A percentile compares a stretch with the other conserved stretches of the same genome.
Evolutionary conservation across 2,329 filamentous ascomycete genomes (phyloP).

Genomic region (Aspergillus sp.): DNA sequence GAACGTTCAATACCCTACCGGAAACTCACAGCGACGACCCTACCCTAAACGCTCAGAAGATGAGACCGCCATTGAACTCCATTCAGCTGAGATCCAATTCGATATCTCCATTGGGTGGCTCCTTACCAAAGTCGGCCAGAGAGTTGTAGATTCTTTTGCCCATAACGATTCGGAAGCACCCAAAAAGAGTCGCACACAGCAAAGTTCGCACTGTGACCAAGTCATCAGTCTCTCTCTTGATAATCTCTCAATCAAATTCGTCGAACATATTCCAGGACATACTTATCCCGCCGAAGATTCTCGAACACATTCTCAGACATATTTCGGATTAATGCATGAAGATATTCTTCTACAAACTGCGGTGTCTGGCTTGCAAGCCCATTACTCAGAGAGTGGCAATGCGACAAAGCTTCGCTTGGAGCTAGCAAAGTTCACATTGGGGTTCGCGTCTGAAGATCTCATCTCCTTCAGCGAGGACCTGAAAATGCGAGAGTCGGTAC

Average conservation of each 20-base stretch:
- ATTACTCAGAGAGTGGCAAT: constrained; percentile 18
- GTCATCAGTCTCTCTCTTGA: constrained; percentile 26
- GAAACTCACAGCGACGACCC: constrained; percentile 3
- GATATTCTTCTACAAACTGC: constrained; percentile 32
- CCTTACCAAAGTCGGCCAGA: constrained; percentile 35
- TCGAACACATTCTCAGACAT: constrained; percentile 12
- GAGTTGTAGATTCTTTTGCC: constrained; percentile 20
- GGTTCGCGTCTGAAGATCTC: constrained; percentile 49
- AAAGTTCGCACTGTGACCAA: constrained; percentile 9
- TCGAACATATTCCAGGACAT: constrained; percentile 34
- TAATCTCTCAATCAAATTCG: constrained; percentile 33
- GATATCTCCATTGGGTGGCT: constrained; percentile 44
- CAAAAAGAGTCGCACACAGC: constrained; percentile 5
- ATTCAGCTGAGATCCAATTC: constrained; percentile 29
- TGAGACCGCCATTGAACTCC: constrained; percentile 31
- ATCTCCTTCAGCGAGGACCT: constrained; percentile 51
- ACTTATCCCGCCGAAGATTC: constrained; percentile 20
- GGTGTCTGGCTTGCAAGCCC: constrained; percentile 24
- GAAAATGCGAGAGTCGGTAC: constrained; percentile 45
- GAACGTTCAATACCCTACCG: constrained; percentile 3
- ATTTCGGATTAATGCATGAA: constrained; percentile 23
- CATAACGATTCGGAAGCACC: constrained; percentile 8
- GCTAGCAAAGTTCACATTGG: constrained; percentile 45
- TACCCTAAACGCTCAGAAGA: constrained; percentile 5
- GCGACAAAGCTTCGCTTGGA: constrained; percentile 27